Evolutionary conservation across 2,329 filamentous ascomycete genomes (phyloP).

Genomic region (Fusarium multiceps): DNA sequence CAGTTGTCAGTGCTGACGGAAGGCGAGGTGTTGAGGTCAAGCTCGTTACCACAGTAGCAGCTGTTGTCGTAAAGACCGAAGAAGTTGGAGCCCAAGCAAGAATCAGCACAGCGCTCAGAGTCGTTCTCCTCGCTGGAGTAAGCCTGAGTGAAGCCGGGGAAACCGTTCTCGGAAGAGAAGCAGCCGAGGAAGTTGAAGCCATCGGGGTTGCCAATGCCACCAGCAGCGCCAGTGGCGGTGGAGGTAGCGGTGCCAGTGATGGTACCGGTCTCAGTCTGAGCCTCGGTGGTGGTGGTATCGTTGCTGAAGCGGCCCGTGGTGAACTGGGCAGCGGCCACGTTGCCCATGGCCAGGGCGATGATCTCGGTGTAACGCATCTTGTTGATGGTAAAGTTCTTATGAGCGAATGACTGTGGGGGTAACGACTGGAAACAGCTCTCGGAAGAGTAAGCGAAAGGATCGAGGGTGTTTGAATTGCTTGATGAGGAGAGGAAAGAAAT

Average conservation of each 20-base stretch:
- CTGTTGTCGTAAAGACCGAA: constrained; percentile 43
- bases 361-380: constrained; percentile 50
- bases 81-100: constrained; percentile 42
- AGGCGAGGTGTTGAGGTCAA: constrained; percentile 22
- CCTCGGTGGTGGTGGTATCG: constrained; percentile 1
- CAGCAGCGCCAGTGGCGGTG: constrained; percentile 4
- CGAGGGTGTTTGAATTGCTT: constrained; percentile 46
- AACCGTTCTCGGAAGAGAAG: constrained; percentile 42
- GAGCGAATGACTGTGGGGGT: constrained; percentile 44
- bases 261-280: constrained; percentile 4
- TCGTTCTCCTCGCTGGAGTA: constrained; percentile 29
- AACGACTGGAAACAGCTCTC: constrained; percentile 47
- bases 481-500: constrained; percentile 38
- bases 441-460: constrained; percentile 47
- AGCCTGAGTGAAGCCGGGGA: constrained; percentile 41
- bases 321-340: constrained; percentile 46
- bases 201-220: constrained; percentile 10
- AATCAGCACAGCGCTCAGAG: constrained; percentile 36
- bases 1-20: constrained; percentile 37
- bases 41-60: constrained; percentile 47
- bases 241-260: constrained; percentile 10
- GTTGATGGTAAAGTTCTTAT: constrained; percentile 23
- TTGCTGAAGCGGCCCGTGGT: constrained; percentile 23
- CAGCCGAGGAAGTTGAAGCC: constrained; percentile 47
- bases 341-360: constrained; percentile 48